Evolutionary conservation across 176 grass and related monocot species (phyloP).

Genomic region (Puccinellia tenuiflora): DNA sequence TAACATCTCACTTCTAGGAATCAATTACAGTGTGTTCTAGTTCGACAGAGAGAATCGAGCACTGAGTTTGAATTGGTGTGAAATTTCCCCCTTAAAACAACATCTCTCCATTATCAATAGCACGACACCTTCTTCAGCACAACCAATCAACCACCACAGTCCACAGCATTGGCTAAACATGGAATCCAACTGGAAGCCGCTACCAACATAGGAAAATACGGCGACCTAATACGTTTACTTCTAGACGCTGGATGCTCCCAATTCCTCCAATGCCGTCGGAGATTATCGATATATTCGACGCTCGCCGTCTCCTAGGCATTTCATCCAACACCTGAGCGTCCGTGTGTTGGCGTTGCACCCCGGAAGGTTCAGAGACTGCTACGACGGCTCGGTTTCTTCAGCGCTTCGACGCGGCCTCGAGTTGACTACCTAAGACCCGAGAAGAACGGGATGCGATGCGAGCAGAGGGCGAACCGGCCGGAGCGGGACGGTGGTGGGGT

Average conservation of each 20-base stretch:
- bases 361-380: no score
- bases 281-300: background rate
- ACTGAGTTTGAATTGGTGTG: background rate
- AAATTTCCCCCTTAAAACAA: background rate
- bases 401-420: background rate
- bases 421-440: background rate
- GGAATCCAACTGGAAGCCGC: background rate
- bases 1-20: background rate
- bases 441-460: background rate
- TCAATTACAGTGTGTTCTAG: no score
- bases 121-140: background rate
- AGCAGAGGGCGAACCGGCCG: background rate
- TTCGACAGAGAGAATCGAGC: background rate
- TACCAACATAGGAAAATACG: background rate
- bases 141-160: background rate
- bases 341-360: background rate
- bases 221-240: background rate
- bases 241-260: background rate
- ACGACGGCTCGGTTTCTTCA: background rate
- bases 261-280: background rate
- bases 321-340: slow-evolving; percentile 2
- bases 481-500: background rate
- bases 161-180: background rate
- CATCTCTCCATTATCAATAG: background rate
- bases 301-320: background rate